Evolutionary conservation across 805 yeast species (phyloP).

Genomic region (Candida nonsorbophila): DNA sequence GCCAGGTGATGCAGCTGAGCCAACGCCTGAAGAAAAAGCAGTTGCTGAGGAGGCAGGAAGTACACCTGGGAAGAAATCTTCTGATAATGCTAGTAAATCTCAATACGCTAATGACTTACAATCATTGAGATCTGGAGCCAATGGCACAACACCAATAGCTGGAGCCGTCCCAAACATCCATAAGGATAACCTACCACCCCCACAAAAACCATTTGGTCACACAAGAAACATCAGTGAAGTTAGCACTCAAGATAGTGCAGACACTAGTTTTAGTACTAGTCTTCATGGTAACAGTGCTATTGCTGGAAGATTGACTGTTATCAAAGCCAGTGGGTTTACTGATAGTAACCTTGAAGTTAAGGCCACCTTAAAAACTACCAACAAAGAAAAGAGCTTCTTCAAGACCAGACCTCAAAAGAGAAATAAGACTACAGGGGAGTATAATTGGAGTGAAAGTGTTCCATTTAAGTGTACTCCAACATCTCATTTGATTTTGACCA

Average conservation of each 20-base stretch:
- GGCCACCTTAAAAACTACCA: constrained; percentile 42
- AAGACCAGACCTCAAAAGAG: constrained; percentile 57
- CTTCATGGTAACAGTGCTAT: constrained; percentile 28
- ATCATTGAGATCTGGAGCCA: constrained; percentile 28
- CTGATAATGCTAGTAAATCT: constrained; percentile 4
- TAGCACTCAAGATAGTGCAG: constrained; percentile 20
- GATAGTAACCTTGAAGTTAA: constrained; percentile 44
- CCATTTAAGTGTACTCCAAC: constrained; percentile 64
- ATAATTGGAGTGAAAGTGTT: constrained; percentile 58
- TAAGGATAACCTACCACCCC: constrained; percentile 30
- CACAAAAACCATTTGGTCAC: constrained; percentile 28
- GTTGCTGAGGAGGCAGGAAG: constrained; percentile 1
- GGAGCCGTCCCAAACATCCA: constrained; percentile 27
- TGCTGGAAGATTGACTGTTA: constrained; percentile 53
- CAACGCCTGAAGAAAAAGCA: neutral
- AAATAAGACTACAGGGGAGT: constrained; percentile 37
- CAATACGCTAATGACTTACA: constrained; percentile 27
- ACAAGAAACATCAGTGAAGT: constrained; percentile 17
- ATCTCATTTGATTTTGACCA: constrained; percentile 53
- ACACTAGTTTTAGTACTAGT: constrained; percentile 27
- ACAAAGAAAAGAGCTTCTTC: constrained; percentile 52
- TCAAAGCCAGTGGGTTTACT: constrained; percentile 42
- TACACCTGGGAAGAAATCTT: neutral
- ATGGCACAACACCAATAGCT: constrained; percentile 6
- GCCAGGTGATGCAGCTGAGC: neutral